phyloP scores from a whole-genome alignment of 495 filamentous ascomycete genomes.

The Aspergillus funiculosus region DNA sequence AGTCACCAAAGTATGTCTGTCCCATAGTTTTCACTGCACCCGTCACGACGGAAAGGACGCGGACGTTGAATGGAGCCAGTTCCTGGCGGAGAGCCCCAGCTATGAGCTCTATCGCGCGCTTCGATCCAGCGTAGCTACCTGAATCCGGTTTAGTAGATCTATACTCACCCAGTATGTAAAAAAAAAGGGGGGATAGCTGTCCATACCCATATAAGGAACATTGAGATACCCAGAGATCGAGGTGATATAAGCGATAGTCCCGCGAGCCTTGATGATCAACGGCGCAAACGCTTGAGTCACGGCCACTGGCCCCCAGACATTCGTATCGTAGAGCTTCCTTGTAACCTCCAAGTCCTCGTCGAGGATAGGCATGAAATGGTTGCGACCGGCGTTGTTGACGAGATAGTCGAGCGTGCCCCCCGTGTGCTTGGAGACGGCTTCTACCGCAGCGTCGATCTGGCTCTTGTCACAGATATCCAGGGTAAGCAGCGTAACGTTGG shows the following conservation, averaged over 20 bases:
- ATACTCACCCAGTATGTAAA: background rate
- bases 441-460: slow-evolving; percentile 22
- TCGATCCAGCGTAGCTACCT: too few relatives aligned
- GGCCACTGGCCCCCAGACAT: slow-evolving; percentile 54
- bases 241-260: slow-evolving; percentile 48
- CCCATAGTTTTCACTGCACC: too few relatives aligned
- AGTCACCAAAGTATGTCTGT: too few relatives aligned
- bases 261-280: slow-evolving; percentile 46
- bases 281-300: slow-evolving; percentile 51
- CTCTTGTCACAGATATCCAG: background rate
- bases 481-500: background rate
- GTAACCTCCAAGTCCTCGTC: slow-evolving; percentile 49
- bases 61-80: too few relatives aligned
- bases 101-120: too few relatives aligned
- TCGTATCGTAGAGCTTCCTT: slow-evolving; percentile 53
- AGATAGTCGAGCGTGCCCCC: slow-evolving; percentile 56
- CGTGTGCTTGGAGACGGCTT: slow-evolving; percentile 50
- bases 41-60: too few relatives aligned
- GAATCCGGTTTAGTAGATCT: too few relatives aligned
- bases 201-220: slow-evolving; percentile 32
- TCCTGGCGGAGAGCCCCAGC: too few relatives aligned
- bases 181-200: background rate
- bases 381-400: slow-evolving; percentile 61
- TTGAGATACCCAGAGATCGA: slow-evolving; percentile 45
- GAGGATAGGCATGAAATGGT: slow-evolving; percentile 46